A percentile compares a stretch with the other conserved stretches of the same genome.
Evolutionary conservation across 768 basidiomycete genomes (phyloP).

Genomic region (Crepidotus variabilis): DNA sequence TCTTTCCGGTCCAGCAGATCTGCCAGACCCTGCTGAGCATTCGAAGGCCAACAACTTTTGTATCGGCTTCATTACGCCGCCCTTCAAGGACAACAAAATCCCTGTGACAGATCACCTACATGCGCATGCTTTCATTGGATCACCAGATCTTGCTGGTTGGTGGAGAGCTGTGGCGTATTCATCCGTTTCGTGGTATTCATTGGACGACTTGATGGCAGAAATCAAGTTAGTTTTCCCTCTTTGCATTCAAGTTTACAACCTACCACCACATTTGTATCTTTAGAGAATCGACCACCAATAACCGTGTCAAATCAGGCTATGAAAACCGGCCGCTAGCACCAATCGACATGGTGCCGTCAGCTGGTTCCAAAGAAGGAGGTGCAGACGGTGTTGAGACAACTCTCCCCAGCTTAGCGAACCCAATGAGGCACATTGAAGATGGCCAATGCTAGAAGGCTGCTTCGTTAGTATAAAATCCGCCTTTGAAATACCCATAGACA

Average conservation of each 20-base stretch:
- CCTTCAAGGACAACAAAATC: constrained; percentile 73
- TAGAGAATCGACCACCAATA: constrained; percentile 80
- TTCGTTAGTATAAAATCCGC: no score
- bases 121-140: constrained; percentile 66
- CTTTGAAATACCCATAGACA: no score
- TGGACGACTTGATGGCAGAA: constrained; percentile 79
- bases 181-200: constrained; percentile 67
- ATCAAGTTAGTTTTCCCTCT: constrained; percentile 50
- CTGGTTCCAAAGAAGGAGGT: constrained; percentile 62
- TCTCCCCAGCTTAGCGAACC: constrained; percentile 40
- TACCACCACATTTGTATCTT: constrained; percentile 7
- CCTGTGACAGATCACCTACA: constrained; percentile 80
- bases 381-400: constrained; percentile 66
- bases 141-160: constrained; percentile 69
- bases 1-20: constrained; percentile 33
- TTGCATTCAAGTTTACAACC: not conserved
- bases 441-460: constrained; percentile 24
- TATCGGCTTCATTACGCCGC: constrained; percentile 77
- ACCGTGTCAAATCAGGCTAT: constrained; percentile 79
- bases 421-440: constrained; percentile 40
- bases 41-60: constrained; percentile 37
- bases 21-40: constrained; percentile 29
- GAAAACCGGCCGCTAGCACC: constrained; percentile 53
- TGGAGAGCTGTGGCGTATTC: constrained; percentile 67
- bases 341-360: constrained; percentile 70